These are phyloP conservation scores for Backusella mclennaniae DNA, from an alignment of 192 early-diverging fungal species.

Conservation along the genomic window DNA sequence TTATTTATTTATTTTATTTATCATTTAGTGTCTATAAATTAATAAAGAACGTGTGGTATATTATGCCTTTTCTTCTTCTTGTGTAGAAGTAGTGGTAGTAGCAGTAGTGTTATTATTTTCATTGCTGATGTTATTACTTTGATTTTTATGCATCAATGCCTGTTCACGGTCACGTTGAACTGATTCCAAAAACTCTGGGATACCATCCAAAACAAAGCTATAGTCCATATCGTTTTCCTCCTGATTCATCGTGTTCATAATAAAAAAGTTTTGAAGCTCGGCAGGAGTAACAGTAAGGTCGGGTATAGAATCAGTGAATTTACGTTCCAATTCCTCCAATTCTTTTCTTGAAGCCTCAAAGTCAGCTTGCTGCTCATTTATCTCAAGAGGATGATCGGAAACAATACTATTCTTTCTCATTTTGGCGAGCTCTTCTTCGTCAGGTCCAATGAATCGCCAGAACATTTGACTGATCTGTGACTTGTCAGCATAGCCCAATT, in stretches of 20 bases:
- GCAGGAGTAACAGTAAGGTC: slow-evolving; percentile 24
- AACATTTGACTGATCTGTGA: slow-evolving; percentile 46
- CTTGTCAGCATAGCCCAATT: slow-evolving; percentile 47
- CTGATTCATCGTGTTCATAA: slow-evolving; percentile 15
- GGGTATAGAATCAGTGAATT: slow-evolving; percentile 14
- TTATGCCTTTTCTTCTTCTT: background rate
- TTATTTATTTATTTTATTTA: background rate
- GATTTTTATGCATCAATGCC: slow-evolving; percentile 16
- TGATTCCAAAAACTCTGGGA: slow-evolving; percentile 22
- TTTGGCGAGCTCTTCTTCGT: background rate
- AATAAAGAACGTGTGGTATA: background rate
- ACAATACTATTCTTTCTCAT: background rate
- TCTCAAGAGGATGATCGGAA: background rate
- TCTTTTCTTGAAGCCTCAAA: background rate
- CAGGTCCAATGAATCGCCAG: slow-evolving; percentile 17
- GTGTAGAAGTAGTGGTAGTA: background rate
- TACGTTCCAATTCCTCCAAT: background rate
- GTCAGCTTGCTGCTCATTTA: background rate
- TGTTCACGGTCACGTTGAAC: slow-evolving; percentile 29
- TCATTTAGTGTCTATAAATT: background rate
- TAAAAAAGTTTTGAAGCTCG: slow-evolving; percentile 35
- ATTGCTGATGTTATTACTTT: background rate
- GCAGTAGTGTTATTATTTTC: background rate
- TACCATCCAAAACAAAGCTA: slow-evolving; percentile 7
- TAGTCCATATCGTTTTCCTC: background rate